These are phyloP conservation scores for Fusarium torreyae DNA, from an alignment of 2,329 filamentous ascomycete species.

Conservation along the genomic window DNA sequence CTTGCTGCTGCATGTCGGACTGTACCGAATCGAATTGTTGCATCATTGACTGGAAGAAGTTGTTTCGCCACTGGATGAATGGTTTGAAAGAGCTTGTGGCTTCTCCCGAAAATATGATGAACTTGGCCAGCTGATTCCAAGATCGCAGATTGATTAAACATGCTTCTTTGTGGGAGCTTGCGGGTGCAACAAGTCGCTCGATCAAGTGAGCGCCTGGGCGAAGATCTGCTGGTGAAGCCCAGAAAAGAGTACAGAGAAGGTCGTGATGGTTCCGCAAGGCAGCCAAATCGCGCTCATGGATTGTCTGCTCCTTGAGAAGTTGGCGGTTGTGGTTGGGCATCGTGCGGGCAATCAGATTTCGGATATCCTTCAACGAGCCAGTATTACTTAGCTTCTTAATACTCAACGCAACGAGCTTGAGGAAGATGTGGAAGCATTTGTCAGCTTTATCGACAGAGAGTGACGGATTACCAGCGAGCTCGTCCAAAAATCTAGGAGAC, in stretches of 20 bases:
- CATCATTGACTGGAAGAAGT: conserved; percentile 70
- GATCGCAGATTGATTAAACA: conserved; percentile 75
- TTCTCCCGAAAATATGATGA: conserved; percentile 65
- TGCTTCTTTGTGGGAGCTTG: conserved; percentile 75
- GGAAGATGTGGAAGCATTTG: conserved; percentile 76
- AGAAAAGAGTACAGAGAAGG: conserved; percentile 76
- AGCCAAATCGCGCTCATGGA: conserved; percentile 73
- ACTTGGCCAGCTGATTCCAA: conserved; percentile 74
- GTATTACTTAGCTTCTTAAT: conserved; percentile 66
- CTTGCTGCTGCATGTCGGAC: conserved; percentile 70
- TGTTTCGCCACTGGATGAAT: conserved; percentile 66
- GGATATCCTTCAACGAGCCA: conserved; percentile 69
- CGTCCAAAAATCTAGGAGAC: conserved; percentile 74
- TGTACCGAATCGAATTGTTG: conserved; percentile 71
- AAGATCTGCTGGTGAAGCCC: conserved; percentile 70
- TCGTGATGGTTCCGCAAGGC: conserved; percentile 79
- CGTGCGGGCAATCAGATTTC: conserved; percentile 73
- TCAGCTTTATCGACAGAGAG: conserved; percentile 69
- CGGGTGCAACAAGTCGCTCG: conserved; percentile 71
- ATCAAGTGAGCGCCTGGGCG: conserved; percentile 69
- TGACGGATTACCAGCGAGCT: conserved; percentile 63
- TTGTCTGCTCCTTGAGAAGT: conserved; percentile 73
- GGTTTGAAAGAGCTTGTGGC: conserved; percentile 65
- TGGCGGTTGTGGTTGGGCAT: conserved; percentile 77
- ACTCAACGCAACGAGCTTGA: conserved; percentile 73